phyloP scores from a whole-genome alignment of 306 rosid species.

The Citrullus mucosospermus region DNA sequence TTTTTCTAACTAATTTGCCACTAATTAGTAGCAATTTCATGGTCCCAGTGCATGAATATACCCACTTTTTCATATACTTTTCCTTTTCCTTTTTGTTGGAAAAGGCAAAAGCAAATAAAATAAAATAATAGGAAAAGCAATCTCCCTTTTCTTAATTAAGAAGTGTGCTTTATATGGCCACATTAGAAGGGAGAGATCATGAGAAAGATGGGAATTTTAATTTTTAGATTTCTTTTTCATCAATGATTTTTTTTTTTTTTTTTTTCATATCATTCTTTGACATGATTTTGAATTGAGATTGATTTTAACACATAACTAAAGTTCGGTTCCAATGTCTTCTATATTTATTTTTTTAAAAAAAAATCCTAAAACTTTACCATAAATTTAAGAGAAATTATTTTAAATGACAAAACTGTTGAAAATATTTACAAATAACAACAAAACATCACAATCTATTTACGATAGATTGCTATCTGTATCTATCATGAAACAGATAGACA shows the following conservation, averaged over 20 bases:
- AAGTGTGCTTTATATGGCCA: background rate
- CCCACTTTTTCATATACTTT: background rate
- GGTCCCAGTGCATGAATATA: no score
- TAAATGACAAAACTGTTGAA: no score
- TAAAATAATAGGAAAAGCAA: no score
- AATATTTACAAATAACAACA: no score
- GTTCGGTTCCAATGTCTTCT: background rate
- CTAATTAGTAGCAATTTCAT: no score
- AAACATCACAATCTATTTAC: no score
- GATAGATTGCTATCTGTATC: no score
- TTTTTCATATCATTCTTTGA: background rate
- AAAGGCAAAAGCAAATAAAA: background rate
- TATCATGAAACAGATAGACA: no score
- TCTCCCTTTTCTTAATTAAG: background rate
- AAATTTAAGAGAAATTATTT: no score
- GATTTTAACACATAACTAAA: background rate
- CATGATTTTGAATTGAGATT: background rate
- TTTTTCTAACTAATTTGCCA: background rate
- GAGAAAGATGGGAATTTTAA: background rate
- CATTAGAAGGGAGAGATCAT: background rate
- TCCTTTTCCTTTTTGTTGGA: background rate
- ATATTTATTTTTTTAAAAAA: background rate
- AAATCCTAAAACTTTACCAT: no score
- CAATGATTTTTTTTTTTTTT: background rate
- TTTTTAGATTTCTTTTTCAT: background rate